These are phyloP conservation scores for Cyclospora cayetanensis DNA, from an alignment of 169 alveolate species.

Conservation along the genomic window DNA sequence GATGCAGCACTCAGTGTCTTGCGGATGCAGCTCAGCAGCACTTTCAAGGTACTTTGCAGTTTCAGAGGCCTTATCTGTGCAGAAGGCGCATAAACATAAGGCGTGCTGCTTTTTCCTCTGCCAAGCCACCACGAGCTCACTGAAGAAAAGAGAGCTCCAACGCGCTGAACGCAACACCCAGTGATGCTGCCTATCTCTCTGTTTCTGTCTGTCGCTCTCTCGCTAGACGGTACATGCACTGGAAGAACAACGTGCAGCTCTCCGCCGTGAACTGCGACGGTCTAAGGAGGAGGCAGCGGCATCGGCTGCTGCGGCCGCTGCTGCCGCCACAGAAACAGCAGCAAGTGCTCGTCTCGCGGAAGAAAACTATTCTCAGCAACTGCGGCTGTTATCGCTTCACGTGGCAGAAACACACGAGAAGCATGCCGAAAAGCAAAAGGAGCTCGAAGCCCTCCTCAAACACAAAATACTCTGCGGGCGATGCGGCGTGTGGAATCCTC, in stretches of 20 bases:
- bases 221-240: constrained; percentile 13
- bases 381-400: constrained; percentile 18
- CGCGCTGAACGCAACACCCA: no score
- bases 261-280: constrained; percentile 1
- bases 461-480: constrained; percentile 44
- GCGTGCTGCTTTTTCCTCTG: not conserved
- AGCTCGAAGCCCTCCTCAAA: not conserved
- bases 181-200: no score
- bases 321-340: constrained; percentile 35
- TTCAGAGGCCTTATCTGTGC: no score
- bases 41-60: not conserved
- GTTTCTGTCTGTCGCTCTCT: not conserved
- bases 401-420: constrained; percentile 35
- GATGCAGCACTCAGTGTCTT: not conserved
- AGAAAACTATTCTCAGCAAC: constrained; percentile 33
- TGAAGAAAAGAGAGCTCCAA: no score
- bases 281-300: constrained; percentile 22
- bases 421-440: not conserved
- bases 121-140: no score
- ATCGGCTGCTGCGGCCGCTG: constrained; percentile 36
- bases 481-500: constrained; percentile 38
- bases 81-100: not conserved
- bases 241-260: constrained; percentile 28
- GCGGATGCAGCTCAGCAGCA: constrained; percentile 37
- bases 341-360: constrained; percentile 40